phyloP scores from a whole-genome alignment of 345 rosid species.

The Rhizophora mangle region DNA sequence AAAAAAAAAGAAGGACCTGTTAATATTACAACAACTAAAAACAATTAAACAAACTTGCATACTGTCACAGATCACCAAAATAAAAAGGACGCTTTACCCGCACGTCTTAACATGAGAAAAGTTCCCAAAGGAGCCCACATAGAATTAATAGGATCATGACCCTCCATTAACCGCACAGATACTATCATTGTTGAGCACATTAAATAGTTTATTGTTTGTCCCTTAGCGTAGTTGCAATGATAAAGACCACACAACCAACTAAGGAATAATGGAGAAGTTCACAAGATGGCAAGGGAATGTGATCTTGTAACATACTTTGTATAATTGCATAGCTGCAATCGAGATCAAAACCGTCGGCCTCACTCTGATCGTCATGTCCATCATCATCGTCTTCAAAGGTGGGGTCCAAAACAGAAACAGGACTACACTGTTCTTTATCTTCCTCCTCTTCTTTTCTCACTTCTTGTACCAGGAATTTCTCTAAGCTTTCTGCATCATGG shows the following conservation, averaged over 20 bases:
- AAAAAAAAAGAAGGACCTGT: neutral
- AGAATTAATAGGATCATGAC: constrained; percentile 10
- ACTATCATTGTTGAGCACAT: neutral
- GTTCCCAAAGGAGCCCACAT: constrained; percentile 19
- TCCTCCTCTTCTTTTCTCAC: constrained; percentile 42
- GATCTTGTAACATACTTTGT: constrained; percentile 55
- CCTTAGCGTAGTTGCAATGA: constrained; percentile 17
- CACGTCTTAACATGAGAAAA: neutral
- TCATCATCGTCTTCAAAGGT: constrained; percentile 72
- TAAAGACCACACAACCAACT: constrained; percentile 32
- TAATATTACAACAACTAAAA: no score
- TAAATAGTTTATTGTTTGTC: neutral
- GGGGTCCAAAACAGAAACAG: constrained; percentile 89
- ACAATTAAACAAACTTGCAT: no score
- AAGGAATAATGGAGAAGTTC: constrained; percentile 7
- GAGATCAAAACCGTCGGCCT: constrained; percentile 43
- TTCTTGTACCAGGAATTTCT: constrained; percentile 23
- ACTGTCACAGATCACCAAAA: neutral
- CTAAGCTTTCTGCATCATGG: constrained; percentile 39
- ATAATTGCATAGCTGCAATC: constrained; percentile 64
- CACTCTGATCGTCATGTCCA: constrained; percentile 38
- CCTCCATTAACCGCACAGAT: constrained; percentile 1
- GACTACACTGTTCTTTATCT: constrained; percentile 86
- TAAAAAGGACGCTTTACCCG: neutral
- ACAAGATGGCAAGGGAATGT: no score